These are phyloP conservation scores for Erodium trifolium DNA, from an alignment of 441 rosid species.

Conservation along the genomic window DNA sequence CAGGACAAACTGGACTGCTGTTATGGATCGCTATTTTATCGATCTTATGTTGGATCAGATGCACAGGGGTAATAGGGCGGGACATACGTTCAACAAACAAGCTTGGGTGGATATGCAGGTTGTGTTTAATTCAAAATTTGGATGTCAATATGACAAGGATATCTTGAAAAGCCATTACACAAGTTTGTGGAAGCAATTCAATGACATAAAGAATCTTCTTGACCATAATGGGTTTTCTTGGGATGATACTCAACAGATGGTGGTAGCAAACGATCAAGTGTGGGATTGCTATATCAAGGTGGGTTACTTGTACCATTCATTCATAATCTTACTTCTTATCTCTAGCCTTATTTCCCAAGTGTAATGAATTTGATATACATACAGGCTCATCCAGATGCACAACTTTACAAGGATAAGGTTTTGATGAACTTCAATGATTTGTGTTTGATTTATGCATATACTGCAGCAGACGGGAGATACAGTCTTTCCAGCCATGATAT, in stretches of 20 bases:
- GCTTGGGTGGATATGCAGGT: slow-evolving; percentile 80
- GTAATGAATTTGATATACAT: slow-evolving; percentile 16
- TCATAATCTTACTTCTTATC: not conserved
- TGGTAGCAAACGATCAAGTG: slow-evolving; percentile 53
- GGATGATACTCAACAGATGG: slow-evolving; percentile 71
- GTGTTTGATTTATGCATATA: slow-evolving; percentile 69
- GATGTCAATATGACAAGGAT: slow-evolving; percentile 73
- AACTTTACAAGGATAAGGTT: slow-evolving; percentile 61
- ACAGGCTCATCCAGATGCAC: slow-evolving; percentile 74
- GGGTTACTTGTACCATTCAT: slow-evolving; percentile 2
- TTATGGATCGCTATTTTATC: slow-evolving; percentile 82
- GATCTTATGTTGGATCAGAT: slow-evolving; percentile 84
- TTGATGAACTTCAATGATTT: slow-evolving; percentile 61
- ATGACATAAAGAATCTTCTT: slow-evolving; percentile 64
- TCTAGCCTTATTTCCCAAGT: slow-evolving; percentile 4
- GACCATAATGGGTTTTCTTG: slow-evolving; percentile 66
- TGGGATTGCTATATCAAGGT: slow-evolving; percentile 76
- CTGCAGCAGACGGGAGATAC: slow-evolving; percentile 86
- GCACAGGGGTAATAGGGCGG: slow-evolving; percentile 66
- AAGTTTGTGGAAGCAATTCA: slow-evolving; percentile 69
- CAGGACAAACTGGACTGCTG: slow-evolving; percentile 74
- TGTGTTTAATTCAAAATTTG: slow-evolving; percentile 63
- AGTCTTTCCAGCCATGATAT: slow-evolving; percentile 84
- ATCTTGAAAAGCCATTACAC: slow-evolving; percentile 68
- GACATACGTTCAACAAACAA: slow-evolving; percentile 76